A percentile compares a stretch with the other conserved stretches of the same genome.
Conservation (phyloP, 1,284 basidiomycete species). For the Pascua guehoae region DNA sequence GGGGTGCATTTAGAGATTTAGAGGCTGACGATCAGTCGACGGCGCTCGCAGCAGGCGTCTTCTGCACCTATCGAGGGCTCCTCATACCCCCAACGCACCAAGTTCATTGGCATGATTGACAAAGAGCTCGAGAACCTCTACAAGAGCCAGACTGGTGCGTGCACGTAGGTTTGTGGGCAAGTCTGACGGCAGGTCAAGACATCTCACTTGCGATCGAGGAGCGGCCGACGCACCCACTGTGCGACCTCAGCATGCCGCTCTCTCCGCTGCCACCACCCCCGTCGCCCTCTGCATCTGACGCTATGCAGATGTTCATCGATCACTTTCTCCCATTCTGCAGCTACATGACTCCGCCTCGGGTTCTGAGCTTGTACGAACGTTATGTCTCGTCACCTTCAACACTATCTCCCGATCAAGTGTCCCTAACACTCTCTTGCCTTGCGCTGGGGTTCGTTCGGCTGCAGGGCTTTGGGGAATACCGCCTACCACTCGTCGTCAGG, state of each 20-base stretch:
- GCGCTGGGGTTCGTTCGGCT: slow-evolving; percentile 15
- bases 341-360: slow-evolving; percentile 13
- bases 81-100: slow-evolving; percentile 16
- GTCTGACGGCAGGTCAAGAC: slow-evolving; percentile 2
- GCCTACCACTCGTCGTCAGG: neutral
- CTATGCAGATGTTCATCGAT: slow-evolving; percentile 14
- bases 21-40: slow-evolving; percentile 8
- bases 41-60: slow-evolving; percentile 13
- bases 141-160: slow-evolving; percentile 1
- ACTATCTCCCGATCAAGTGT: slow-evolving; percentile 13
- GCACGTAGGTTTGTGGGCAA: neutral
- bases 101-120: slow-evolving; percentile 5
- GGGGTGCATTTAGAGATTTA: too few species aligned
- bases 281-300: slow-evolving; percentile 5
- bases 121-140: slow-evolving; percentile 16
- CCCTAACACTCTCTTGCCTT: slow-evolving; percentile 12
- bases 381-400: slow-evolving; percentile 10
- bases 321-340: slow-evolving; percentile 17
- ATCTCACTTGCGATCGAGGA: slow-evolving; percentile 13
- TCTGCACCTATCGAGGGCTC: slow-evolving; percentile 13
- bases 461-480: neutral
- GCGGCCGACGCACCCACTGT: slow-evolving; percentile 7
- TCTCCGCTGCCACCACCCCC: slow-evolving; percentile 11
- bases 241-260: slow-evolving; percentile 12
- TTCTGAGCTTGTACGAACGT: slow-evolving; percentile 13